These are phyloP conservation scores for Potentilla sterilis DNA, from an alignment of 306 rosid genomes.

Conservation along the genomic window DNA sequence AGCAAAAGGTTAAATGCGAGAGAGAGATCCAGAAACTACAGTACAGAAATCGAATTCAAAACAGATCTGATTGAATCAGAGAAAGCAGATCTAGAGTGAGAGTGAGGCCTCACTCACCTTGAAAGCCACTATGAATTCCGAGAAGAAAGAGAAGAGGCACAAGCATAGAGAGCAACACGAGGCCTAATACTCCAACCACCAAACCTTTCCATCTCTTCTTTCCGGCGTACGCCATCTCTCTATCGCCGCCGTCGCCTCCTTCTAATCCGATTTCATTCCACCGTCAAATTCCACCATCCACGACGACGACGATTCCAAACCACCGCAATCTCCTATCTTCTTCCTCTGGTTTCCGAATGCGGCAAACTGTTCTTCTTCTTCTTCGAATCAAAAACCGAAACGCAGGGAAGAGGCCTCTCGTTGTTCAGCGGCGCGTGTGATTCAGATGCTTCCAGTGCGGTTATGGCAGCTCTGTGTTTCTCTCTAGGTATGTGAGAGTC, in stretches of 20 bases:
- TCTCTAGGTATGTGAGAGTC: not conserved
- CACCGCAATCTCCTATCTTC: not conserved
- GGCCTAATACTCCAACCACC: conserved; percentile 81
- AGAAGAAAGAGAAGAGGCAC: conserved; percentile 93
- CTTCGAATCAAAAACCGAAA: not conserved
- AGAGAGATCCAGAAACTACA: conserved; percentile 1
- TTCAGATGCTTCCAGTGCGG: not conserved
- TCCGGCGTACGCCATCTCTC: conserved; percentile 46
- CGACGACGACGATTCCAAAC: not conserved
- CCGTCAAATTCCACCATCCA: conserved; percentile 12
- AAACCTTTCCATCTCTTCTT: conserved; percentile 89
- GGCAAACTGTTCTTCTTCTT: not conserved
- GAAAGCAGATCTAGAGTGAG: conserved; percentile 49
- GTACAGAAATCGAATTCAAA: not conserved
- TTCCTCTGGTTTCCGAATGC: not conserved
- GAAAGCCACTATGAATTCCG: conserved; percentile 91
- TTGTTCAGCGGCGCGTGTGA: conserved; percentile 4
- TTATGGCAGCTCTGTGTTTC: not conserved
- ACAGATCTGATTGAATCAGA: conserved; percentile 19
- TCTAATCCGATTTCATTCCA: conserved; percentile 16
- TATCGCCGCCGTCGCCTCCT: conserved; percentile 31
- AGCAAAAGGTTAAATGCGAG: not conserved
- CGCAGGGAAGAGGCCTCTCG: not conserved
- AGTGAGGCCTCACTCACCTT: conserved; percentile 37
- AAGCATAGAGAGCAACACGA: conserved; percentile 91